phyloP scores from a whole-genome alignment of 2,329 filamentous ascomycete species.

The Colletotrichum noveboracense region DNA sequence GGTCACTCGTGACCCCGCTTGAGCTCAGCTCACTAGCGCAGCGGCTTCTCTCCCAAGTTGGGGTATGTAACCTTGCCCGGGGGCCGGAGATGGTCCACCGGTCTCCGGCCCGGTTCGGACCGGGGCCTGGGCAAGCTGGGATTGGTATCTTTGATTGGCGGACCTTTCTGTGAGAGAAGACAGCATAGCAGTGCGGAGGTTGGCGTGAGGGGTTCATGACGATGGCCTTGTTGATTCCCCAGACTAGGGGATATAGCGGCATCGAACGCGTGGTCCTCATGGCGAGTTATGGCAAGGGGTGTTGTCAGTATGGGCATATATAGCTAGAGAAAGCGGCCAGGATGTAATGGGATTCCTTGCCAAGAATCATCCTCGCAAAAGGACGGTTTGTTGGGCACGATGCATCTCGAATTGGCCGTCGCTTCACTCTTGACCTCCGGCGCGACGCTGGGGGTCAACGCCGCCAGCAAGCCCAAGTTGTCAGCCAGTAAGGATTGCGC shows the following conservation, averaged over 20 bases:
- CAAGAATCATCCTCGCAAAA: background rate
- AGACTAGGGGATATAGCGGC: background rate
- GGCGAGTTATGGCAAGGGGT: background rate
- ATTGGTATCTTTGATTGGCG: conserved; percentile 6
- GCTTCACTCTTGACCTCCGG: conserved; percentile 8
- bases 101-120: conserved; percentile 9
- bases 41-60: background rate
- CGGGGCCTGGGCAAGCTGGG: background rate
- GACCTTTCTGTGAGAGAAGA: background rate
- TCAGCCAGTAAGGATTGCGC: background rate
- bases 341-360: background rate
- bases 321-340: background rate
- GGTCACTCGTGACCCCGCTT: background rate
- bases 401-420: background rate
- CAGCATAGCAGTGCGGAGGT: background rate
- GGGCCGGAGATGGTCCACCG: conserved; percentile 2
- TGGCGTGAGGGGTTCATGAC: background rate
- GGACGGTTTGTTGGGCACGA: background rate
- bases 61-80: conserved; percentile 15
- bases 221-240: background rate
- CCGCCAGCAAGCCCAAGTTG: background rate
- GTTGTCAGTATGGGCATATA: background rate
- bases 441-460: conserved; percentile 3
- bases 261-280: background rate
- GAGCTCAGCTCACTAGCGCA: background rate